phyloP scores from a whole-genome alignment of 495 filamentous ascomycete species.

The Extremus antarcticus region DNA sequence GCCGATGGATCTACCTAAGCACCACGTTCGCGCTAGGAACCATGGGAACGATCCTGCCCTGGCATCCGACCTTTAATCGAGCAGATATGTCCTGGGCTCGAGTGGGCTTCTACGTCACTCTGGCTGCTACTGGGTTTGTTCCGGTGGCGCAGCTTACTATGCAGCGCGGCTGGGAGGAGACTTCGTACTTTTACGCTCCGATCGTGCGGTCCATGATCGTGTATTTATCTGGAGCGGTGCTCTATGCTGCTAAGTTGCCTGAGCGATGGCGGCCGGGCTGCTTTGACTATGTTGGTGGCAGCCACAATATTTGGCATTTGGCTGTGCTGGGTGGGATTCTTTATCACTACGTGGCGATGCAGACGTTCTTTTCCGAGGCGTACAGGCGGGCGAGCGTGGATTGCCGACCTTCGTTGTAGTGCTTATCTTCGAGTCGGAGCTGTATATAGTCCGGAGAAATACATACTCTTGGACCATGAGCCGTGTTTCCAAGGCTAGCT shows the following conservation, averaged over 20 bases:
- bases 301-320: conserved; percentile 96
- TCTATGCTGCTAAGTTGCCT: conserved; percentile 91
- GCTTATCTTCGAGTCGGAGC: no score
- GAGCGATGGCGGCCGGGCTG: conserved; percentile 85
- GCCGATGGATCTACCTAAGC: conserved; percentile 76
- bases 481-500: not conserved
- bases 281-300: conserved; percentile 89
- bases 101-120: conserved; percentile 81
- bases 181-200: conserved; percentile 79
- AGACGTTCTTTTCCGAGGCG: conserved; percentile 80
- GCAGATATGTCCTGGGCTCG: conserved; percentile 83
- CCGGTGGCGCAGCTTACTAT: conserved; percentile 73
- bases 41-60: conserved; percentile 83
- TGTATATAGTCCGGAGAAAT: not conserved
- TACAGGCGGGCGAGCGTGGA: conserved; percentile 52
- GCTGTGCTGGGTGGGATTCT: conserved; percentile 93
- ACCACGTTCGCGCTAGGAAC: conserved; percentile 72
- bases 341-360: conserved; percentile 94
- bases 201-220: conserved; percentile 74
- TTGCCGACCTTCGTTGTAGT: not conserved
- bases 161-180: conserved; percentile 63
- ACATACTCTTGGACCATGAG: not conserved
- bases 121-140: conserved; percentile 83
- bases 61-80: conserved; percentile 93
- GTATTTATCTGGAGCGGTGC: conserved; percentile 69